A percentile compares a stretch with the other conserved stretches of the same genome.
These are phyloP conservation scores for Colletotrichum destructivum DNA, from an alignment of 2,329 filamentous ascomycete genomes.

Conservation along the genomic window DNA sequence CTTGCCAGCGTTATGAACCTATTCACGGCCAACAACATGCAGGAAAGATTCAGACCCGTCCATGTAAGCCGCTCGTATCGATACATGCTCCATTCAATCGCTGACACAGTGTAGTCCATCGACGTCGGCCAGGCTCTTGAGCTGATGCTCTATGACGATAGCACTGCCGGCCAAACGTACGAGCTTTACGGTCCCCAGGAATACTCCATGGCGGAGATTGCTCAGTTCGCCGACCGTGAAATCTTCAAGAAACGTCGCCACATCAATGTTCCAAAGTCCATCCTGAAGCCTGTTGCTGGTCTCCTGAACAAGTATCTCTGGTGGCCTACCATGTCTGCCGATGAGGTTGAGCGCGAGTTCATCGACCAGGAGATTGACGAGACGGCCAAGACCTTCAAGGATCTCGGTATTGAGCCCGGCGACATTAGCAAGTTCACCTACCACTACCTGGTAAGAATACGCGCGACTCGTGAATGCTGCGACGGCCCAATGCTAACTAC, in stretches of 20 bases:
- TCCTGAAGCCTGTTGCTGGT: conserved; percentile 82
- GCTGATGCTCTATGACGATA: conserved; percentile 91
- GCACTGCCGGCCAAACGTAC: conserved; percentile 89
- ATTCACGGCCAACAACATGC: conserved; percentile 93
- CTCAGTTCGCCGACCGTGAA: conserved; percentile 89
- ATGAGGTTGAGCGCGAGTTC: conserved; percentile 93
- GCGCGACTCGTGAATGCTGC: neutral
- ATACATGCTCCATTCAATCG: conserved; percentile 1
- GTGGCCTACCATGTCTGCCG: conserved; percentile 88
- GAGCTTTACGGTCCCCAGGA: conserved; percentile 95
- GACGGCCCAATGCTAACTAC: conserved; percentile 49
- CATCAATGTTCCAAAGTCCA: conserved; percentile 87
- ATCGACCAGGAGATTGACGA: conserved; percentile 93
- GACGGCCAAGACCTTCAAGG: conserved; percentile 94
- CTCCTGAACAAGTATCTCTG: conserved; percentile 87
- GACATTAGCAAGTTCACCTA: conserved; percentile 91
- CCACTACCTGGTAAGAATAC: conserved; percentile 85
- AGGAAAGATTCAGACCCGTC: conserved; percentile 91
- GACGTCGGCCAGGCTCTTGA: conserved; percentile 93
- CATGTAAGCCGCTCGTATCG: conserved; percentile 73
- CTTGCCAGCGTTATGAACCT: conserved; percentile 86
- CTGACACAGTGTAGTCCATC: conserved; percentile 72
- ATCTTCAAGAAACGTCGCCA: conserved; percentile 92
- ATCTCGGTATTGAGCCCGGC: conserved; percentile 89
- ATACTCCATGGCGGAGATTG: conserved; percentile 91